Evolutionary conservation across 2,329 filamentous ascomycete genomes (phyloP).

Genomic region (Conoideocrella luteorostrata): DNA sequence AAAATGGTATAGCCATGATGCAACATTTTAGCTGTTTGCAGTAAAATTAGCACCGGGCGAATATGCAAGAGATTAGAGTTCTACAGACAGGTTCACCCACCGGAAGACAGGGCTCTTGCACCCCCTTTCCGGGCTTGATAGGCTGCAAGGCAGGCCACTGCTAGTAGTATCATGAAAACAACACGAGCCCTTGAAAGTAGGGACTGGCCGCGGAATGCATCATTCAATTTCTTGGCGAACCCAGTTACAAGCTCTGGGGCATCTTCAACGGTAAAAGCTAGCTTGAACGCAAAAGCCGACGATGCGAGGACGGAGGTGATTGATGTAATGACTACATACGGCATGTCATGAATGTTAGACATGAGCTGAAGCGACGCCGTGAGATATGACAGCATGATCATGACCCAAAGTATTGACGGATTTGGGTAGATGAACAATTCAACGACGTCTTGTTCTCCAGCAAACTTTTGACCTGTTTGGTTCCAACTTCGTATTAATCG

Average conservation of each 20-base stretch:
- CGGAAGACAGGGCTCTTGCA: constrained; percentile 19
- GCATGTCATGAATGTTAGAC: constrained; percentile 33
- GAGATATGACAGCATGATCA: constrained; percentile 65
- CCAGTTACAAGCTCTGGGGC: constrained; percentile 71
- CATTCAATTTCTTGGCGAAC: constrained; percentile 33
- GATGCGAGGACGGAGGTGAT: constrained; percentile 36
- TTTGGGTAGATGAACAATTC: constrained; percentile 61
- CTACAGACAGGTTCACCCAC: constrained; percentile 21
- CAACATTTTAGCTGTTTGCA: constrained; percentile 34
- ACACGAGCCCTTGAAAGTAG: constrained; percentile 43
- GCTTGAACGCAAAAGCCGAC: constrained; percentile 73
- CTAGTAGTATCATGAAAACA: constrained; percentile 42
- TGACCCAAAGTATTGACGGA: constrained; percentile 63
- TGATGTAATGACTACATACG: constrained; percentile 33
- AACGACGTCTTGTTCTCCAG: constrained; percentile 83
- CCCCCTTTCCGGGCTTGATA: constrained; percentile 29
- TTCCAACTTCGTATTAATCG: constrained; percentile 79
- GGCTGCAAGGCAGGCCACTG: constrained; percentile 31
- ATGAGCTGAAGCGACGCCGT: constrained; percentile 45
- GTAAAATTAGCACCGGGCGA: neutral
- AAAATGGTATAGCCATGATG: constrained; percentile 72
- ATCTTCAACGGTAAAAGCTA: constrained; percentile 81
- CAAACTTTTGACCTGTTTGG: constrained; percentile 93
- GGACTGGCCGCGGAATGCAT: constrained; percentile 34
- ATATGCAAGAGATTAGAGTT: neutral